phyloP scores from a whole-genome alignment of 441 rosid species.

The Adansonia rubrostipa region DNA sequence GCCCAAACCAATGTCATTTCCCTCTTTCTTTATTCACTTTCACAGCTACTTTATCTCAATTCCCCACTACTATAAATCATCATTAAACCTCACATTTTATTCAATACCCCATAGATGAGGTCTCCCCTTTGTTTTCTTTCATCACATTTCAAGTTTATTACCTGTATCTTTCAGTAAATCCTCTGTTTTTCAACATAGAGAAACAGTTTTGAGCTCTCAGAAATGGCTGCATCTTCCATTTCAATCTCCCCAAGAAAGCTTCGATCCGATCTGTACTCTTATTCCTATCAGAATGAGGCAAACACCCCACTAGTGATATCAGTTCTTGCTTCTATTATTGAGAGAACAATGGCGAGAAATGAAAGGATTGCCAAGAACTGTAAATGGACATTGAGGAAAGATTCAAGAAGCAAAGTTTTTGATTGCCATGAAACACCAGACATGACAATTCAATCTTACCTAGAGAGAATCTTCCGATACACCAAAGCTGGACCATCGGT shows the following conservation, averaged over 20 bases:
- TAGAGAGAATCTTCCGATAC: constrained; percentile 85
- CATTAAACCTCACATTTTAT: constrained; percentile 7
- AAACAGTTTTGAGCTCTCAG: neutral
- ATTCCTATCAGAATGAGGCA: constrained; percentile 56
- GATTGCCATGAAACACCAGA: constrained; percentile 77
- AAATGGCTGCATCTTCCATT: constrained; percentile 40
- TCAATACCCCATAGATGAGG: neutral
- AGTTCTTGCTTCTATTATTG: constrained; percentile 75
- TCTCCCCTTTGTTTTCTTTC: neutral
- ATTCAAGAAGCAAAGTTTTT: constrained; percentile 53
- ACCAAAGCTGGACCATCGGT: constrained; percentile 81
- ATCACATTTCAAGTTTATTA: neutral
- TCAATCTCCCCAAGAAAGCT: constrained; percentile 73
- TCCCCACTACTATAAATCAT: neutral
- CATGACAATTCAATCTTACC: constrained; percentile 74
- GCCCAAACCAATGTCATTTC: constrained; percentile 29
- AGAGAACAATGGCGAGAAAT: constrained; percentile 70
- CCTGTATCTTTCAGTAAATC: neutral
- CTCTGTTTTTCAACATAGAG: neutral
- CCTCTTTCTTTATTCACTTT: constrained; percentile 8
- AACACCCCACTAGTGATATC: constrained; percentile 65
- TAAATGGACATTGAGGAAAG: constrained; percentile 42
- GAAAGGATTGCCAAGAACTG: constrained; percentile 56
- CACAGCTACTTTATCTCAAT: neutral
- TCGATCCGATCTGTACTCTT: constrained; percentile 74